Percentiles rank a stretch among this genome's conserved stretches.
These are phyloP conservation scores for Tylopilus sp. DNA, from an alignment of 1,284 basidiomycete species.

Conservation along the genomic window DNA sequence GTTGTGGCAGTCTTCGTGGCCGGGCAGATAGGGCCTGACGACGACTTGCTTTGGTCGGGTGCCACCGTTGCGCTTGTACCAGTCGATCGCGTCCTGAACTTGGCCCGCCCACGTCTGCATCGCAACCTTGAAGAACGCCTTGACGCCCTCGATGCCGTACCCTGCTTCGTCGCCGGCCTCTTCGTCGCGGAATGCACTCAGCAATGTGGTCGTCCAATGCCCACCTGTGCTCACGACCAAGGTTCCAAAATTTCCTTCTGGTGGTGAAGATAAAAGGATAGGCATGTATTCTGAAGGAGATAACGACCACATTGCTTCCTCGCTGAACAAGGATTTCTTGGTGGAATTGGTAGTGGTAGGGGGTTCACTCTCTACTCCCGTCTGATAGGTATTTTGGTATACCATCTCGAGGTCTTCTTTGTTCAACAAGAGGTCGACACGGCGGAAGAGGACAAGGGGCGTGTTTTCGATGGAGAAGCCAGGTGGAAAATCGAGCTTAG, in stretches of 20 bases:
- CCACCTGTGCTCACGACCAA: constrained; percentile 60
- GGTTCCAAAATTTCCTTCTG: constrained; percentile 52
- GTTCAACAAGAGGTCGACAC: constrained; percentile 57
- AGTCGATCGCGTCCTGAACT: constrained; percentile 41
- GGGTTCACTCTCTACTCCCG: constrained; percentile 15
- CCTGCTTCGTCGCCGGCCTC: constrained; percentile 34
- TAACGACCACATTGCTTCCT: constrained; percentile 51
- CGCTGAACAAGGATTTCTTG: constrained; percentile 46
- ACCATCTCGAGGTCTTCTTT: constrained; percentile 46
- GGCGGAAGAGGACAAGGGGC: constrained; percentile 60
- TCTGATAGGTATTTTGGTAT: constrained; percentile 33
- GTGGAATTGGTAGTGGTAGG: constrained; percentile 11
- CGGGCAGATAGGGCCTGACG: constrained; percentile 58
- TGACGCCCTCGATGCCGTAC: constrained; percentile 49
- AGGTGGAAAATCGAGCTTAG: constrained; percentile 38
- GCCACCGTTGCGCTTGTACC: constrained; percentile 27
- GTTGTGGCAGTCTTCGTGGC: constrained; percentile 60
- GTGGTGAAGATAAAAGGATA: constrained; percentile 45
- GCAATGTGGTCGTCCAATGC: constrained; percentile 61
- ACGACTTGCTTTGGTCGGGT: constrained; percentile 45
- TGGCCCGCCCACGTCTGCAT: constrained; percentile 51
- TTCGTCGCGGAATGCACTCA: constrained; percentile 45
- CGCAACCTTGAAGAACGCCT: constrained; percentile 52
- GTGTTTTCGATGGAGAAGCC: constrained; percentile 54
- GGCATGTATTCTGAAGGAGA: constrained; percentile 50